Evolutionary conservation across 83 land plant genomes (phyloP).

Genomic region (Diphasiastrum complanatum): DNA sequence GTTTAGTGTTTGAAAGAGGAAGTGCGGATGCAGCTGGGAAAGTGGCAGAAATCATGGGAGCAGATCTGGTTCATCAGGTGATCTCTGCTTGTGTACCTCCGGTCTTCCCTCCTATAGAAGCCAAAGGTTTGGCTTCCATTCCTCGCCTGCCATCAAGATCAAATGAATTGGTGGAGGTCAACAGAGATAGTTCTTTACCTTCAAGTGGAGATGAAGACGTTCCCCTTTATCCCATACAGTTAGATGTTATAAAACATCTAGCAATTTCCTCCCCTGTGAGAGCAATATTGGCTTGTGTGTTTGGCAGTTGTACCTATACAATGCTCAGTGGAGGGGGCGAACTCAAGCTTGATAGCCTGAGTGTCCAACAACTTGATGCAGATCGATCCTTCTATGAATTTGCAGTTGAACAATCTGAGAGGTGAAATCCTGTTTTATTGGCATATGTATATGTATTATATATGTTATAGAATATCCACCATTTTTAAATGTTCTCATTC

Average conservation of each 20-base stretch:
- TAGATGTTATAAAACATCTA: slow-evolving; percentile 79
- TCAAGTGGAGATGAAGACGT: slow-evolving; percentile 21
- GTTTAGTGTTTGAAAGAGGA: slow-evolving; percentile 86
- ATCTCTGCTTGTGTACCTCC: slow-evolving; percentile 99
- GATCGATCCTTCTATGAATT: slow-evolving; percentile 83
- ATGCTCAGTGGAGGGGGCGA: slow-evolving; percentile 29
- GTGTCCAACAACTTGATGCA: slow-evolving; percentile 38
- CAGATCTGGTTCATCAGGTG: slow-evolving; percentile 92
- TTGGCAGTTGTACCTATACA: slow-evolving; percentile 70
- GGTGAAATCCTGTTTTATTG: slow-evolving; percentile 36
- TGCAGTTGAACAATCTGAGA: slow-evolving; percentile 95
- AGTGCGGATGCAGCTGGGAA: slow-evolving; percentile 97
- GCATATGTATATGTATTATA: not conserved
- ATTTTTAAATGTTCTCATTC: not conserved
- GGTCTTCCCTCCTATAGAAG: slow-evolving; percentile 72
- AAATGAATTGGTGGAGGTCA: slow-evolving; percentile 22
- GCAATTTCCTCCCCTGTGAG: slow-evolving; percentile 87
- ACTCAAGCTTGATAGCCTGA: not conserved
- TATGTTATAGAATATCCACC: too few relatives aligned
- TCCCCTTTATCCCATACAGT: slow-evolving; percentile 60
- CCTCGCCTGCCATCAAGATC: slow-evolving; percentile 44
- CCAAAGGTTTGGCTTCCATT: slow-evolving; percentile 91
- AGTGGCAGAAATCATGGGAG: slow-evolving; percentile 86
- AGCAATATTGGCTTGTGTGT: slow-evolving; percentile 92
- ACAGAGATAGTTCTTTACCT: too few relatives aligned